Percentiles rank a stretch among this genome's conserved stretches.
Evolutionary conservation across 129 eudicot species (phyloP).

Genomic region (Artemisia tridentata): DNA sequence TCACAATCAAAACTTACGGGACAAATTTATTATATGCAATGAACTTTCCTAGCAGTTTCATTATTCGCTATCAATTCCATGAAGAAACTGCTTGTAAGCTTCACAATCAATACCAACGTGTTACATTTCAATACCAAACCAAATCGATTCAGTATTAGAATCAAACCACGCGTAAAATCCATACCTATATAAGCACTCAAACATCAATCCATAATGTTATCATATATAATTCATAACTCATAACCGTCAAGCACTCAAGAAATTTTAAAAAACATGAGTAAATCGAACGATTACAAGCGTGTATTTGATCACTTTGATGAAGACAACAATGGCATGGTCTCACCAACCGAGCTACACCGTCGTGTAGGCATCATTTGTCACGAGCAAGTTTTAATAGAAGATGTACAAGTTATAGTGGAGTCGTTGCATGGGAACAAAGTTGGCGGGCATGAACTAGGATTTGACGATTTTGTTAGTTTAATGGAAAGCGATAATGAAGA

Average conservation of each 20-base stretch:
- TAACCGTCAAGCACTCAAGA: background rate
- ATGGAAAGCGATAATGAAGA: slow-evolving; percentile 35
- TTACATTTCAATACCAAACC: slow-evolving; percentile 10
- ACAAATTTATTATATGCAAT: background rate
- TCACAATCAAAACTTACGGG: slow-evolving; percentile 10
- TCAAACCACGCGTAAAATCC: background rate
- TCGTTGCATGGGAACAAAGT: slow-evolving; percentile 7
- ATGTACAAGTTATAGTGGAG: slow-evolving; percentile 10
- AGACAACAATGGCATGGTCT: slow-evolving; percentile 32
- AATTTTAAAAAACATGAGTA: slow-evolving; percentile 13
- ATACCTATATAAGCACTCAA: background rate
- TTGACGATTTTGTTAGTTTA: slow-evolving; percentile 33
- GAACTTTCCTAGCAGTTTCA: slow-evolving; percentile 20
- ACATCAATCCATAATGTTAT: too few species aligned
- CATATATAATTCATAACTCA: background rate
- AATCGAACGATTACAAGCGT: slow-evolving; percentile 30
- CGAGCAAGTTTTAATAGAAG: slow-evolving; percentile 25
- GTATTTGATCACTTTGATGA: slow-evolving; percentile 39
- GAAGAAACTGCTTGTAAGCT: slow-evolving; percentile 13
- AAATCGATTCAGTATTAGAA: background rate
- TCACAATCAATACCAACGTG: background rate
- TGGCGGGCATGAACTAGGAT: slow-evolving; percentile 10
- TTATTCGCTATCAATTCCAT: background rate
- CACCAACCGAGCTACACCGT: slow-evolving; percentile 22
- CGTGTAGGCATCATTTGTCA: slow-evolving; percentile 10